Evolutionary conservation across 495 filamentous ascomycete species (phyloP), one percentile per base, ranked within the genome.

Genomic region (Pyronema omphalodes): DNA sequence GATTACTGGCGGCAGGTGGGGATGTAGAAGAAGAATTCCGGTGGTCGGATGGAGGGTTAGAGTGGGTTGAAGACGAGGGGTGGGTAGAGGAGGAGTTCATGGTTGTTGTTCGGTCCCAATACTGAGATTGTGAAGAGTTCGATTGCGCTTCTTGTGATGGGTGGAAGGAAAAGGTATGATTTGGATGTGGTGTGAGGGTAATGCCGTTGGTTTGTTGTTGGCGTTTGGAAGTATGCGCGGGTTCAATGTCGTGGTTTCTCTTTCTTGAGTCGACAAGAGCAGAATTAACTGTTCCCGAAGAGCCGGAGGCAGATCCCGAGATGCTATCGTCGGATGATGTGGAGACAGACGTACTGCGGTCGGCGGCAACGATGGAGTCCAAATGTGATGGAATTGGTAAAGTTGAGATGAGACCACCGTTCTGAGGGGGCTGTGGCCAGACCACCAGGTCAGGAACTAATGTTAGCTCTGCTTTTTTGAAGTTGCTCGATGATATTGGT

Each of bases 341-440:
- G 5, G 23, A 29, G 5, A 29, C 23, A 5, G 23, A 29, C 5
- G 23, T 29, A 29, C 23, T 29, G 23, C 23, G 23, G 23, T 29
- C 23, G 23, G 23, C 23, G 23, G 23, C 23, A 29, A 29, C 5
- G 23, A 29, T 29, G 5, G 23, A 29, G 23, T 29, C 23, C 23
- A 29, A 29, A 29, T 29, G 23, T 29, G 23, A 29, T 29, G 23
- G 23, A 5, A 29, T 29, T 29, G 23, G 23, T 29, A 29, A 29
- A 2, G 23, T 29, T 29, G 23, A 29, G 23, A 29, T 29, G 23
- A 11, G 17, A 47, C 17, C 12, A 17, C 29, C 36, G 29, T 11
- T 12, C 47, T 50, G 47, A 50, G 47, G 47, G 47, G 7, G 19
- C 47, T 50, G 47, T 34, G 36, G 47, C 19, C 47, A 34, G 47